These are phyloP conservation scores for Candida krabiensis DNA, from an alignment of 805 yeast species.

Conservation along the genomic window DNA sequence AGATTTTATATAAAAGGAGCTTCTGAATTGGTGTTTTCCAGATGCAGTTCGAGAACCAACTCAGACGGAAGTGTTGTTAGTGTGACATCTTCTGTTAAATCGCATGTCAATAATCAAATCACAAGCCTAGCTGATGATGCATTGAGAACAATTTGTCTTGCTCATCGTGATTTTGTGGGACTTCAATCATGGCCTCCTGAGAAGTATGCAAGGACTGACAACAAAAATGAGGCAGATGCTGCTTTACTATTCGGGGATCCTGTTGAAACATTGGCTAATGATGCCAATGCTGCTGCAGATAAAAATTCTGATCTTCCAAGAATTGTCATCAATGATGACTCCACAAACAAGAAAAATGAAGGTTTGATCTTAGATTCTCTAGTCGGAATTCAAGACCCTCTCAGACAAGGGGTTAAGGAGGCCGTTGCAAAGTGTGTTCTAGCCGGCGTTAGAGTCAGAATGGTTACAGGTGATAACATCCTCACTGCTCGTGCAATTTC, in stretches of 20 bases:
- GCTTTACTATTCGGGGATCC: conserved; percentile 39
- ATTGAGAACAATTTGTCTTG: conserved; percentile 84
- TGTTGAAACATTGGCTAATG: conserved; percentile 21
- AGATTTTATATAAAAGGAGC: conserved; percentile 88
- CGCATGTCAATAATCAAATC: conserved; percentile 30
- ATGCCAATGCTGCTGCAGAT: conserved; percentile 18
- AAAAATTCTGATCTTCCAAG: conserved; percentile 23
- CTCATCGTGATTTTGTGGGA: conserved; percentile 66
- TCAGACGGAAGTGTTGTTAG: conserved; percentile 31
- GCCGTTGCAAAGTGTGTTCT: conserved; percentile 83
- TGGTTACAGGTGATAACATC: conserved; percentile 98
- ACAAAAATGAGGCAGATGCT: conserved; percentile 43
- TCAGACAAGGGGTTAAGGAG: conserved; percentile 84
- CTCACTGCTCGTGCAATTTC: conserved; percentile 92
- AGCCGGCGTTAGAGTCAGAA: conserved; percentile 93
- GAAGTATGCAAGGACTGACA: conserved; percentile 35
- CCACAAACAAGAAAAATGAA: conserved; percentile 15
- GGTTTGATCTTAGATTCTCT: conserved; percentile 65
- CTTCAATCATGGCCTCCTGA: conserved; percentile 66
- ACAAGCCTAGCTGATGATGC: conserved; percentile 70
- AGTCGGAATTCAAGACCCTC: conserved; percentile 94
- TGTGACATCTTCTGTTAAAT: conserved; percentile 33
- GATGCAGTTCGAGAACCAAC: conserved; percentile 47
- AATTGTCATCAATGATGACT: conserved; percentile 29
- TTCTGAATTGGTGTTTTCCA: conserved; percentile 76